Percentiles rank a stretch among this genome's conserved stretches.
Conservation (phyloP, 805 yeast species). For the Saccharomycopsis selenospora region DNA sequence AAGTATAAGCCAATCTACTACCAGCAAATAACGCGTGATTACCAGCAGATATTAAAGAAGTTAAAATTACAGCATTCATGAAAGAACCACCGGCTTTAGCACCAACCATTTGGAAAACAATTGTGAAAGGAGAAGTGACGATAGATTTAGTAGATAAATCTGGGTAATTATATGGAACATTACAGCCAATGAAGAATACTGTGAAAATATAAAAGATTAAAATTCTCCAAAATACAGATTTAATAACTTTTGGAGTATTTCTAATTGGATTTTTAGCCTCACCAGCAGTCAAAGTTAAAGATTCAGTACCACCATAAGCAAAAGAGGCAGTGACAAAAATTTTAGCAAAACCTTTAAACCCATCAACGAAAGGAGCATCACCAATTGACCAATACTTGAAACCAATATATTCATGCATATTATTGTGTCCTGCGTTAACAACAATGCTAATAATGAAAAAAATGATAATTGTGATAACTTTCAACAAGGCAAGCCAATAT, state of each 20-base stretch:
- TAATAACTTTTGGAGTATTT: conserved; percentile 52
- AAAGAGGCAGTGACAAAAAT: conserved; percentile 46
- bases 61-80: conserved; percentile 49
- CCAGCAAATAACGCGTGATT: conserved; percentile 49
- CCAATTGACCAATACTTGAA: conserved; percentile 48
- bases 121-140: conserved; percentile 39
- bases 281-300: conserved; percentile 44
- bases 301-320: conserved; percentile 45
- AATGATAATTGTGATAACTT: conserved; percentile 48
- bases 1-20: conserved; percentile 40
- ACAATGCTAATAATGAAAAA: conserved; percentile 51
- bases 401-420: conserved; percentile 46
- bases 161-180: conserved; percentile 53
- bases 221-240: conserved; percentile 53
- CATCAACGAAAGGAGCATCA: conserved; percentile 47
- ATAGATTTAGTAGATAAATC: conserved; percentile 29
- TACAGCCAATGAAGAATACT: conserved; percentile 51
- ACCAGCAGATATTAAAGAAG: conserved; percentile 49
- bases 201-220: conserved; percentile 48
- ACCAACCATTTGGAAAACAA: conserved; percentile 47
- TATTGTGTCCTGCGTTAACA: conserved; percentile 53
- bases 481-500: conserved; percentile 50
- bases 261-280: conserved; percentile 52
- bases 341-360: conserved; percentile 45
- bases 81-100: conserved; percentile 40